Conservation (phyloP, 2,329 filamentous ascomycete genomes). For the Stagonosporopsis vannaccii region DNA sequence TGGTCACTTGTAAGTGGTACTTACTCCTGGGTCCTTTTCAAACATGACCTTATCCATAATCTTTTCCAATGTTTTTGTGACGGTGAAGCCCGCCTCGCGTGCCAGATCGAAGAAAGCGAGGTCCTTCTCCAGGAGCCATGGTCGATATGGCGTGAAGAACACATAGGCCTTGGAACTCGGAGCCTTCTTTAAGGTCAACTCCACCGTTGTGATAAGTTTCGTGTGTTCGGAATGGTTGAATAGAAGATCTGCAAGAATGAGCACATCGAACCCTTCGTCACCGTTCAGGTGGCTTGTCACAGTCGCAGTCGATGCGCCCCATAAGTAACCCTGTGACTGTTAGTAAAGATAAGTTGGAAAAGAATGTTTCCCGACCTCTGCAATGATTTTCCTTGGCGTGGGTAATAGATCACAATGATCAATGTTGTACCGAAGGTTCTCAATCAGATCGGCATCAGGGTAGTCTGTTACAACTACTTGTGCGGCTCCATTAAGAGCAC, state of each 20-base stretch:
- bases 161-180: slow-evolving; percentile 73
- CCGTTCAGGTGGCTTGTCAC: slow-evolving; percentile 66
- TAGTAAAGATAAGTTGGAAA: slow-evolving; percentile 11
- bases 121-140: slow-evolving; percentile 87
- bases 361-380: slow-evolving; percentile 43
- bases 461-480: slow-evolving; percentile 84
- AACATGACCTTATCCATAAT: slow-evolving; percentile 88
- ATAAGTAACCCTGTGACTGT: slow-evolving; percentile 73
- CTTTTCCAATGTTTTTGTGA: slow-evolving; percentile 82
- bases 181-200: slow-evolving; percentile 67
- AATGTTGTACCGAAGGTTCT: slow-evolving; percentile 81
- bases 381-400: slow-evolving; percentile 47
- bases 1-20: slow-evolving; percentile 29
- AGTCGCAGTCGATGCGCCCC: slow-evolving; percentile 72
- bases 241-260: slow-evolving; percentile 87
- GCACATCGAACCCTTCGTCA: slow-evolving; percentile 71
- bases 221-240: slow-evolving; percentile 90
- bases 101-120: slow-evolving; percentile 85
- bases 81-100: slow-evolving; percentile 72
- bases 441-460: slow-evolving; percentile 82
- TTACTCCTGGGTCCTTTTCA: slow-evolving; percentile 80
- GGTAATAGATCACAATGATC: slow-evolving; percentile 59
- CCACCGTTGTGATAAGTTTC: slow-evolving; percentile 76
- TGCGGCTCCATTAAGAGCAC: slow-evolving; percentile 73
- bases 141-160: slow-evolving; percentile 93